Base-by-base conservation (phyloP, 495 filamentous ascomycete species). In the Talaromyces nanjingensis region DNA sequence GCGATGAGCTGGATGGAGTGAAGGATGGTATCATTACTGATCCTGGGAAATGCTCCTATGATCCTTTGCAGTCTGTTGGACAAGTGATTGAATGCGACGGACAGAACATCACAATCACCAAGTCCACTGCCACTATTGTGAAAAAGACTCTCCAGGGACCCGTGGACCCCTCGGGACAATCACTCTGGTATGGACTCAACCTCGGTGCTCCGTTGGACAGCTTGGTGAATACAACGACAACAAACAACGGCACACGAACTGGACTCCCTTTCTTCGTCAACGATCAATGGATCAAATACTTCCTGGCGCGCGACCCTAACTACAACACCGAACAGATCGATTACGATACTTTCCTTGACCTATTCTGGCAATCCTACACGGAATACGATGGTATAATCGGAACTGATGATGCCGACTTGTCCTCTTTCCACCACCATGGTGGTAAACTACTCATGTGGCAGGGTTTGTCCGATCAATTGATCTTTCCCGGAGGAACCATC, bases 21-120 rank as follows among this genome's bases (percentile, higher is more conserved):
- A 67, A 71, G 7, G 87, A 89, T 67, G 80, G 77, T 37, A 83
- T 89, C 64, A 83, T 90, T 64, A 80, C 77, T 62, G 65, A 74
- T 37, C 84, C 85, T 0, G 68, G 71, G 7, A 66, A 72, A 4
- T 90, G 86, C 73, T 66, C 77, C 45, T 80, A 85, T 59, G 64
- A 77, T 58, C 73, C 80, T 24, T 70, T 75, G 39, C 65, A 66
- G 7, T 66, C 87, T 4, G 75, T 83, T 18, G 86, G 86, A 72
- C 65, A 52, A 69, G 77, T 1, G 71, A 74, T 25, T 73, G 68
- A 6, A 64, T 82, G 37, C 64, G 76, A 64, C 72, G 73, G 74
- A 69, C 71, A 63, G 71, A 73, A 2, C 45, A 63, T 72, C 2
- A 55, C 77, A 2, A 42, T 73, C 4, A 68, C 70, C 3, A 24